These are phyloP conservation scores for Neohortaea acidophila DNA, from an alignment of 495 filamentous ascomycete species.

Conservation along the genomic window DNA sequence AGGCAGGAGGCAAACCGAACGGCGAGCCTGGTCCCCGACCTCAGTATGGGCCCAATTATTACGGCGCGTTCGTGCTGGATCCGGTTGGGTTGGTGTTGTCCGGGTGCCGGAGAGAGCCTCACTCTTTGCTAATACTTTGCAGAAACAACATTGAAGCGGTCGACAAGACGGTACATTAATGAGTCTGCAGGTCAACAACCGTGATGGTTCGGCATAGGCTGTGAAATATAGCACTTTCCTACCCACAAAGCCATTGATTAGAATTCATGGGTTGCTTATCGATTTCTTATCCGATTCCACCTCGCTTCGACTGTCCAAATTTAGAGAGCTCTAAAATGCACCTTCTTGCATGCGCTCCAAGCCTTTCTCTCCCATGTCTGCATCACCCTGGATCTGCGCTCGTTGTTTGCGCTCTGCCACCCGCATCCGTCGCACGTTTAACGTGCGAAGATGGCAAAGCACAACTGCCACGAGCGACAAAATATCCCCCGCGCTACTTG, in stretches of 20 bases:
- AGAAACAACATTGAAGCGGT: not conserved
- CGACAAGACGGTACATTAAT: not conserved
- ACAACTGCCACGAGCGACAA: slow-evolving; percentile 8
- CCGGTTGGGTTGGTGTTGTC: not conserved
- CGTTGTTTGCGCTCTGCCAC: slow-evolving; percentile 18
- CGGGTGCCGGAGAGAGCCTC: not conserved
- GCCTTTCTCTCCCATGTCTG: too few species aligned
- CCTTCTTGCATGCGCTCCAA: too few species aligned
- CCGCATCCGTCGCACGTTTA: not conserved
- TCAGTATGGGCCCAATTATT: not conserved
- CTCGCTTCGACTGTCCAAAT: too few species aligned
- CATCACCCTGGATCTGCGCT: slow-evolving; percentile 23
- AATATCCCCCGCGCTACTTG: slow-evolving; percentile 46
- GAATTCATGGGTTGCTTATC: too few species aligned
- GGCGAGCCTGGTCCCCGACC: not conserved
- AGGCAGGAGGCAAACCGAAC: not conserved
- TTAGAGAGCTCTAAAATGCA: too few species aligned
- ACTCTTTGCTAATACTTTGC: not conserved
- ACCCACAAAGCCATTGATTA: too few species aligned
- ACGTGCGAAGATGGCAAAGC: not conserved
- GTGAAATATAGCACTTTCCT: too few species aligned
- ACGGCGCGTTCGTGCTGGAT: not conserved
- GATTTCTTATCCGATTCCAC: too few species aligned
- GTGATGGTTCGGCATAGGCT: too few species aligned
- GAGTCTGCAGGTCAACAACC: too few species aligned